Evolutionary conservation across 2,329 filamentous ascomycete genomes (phyloP).

Genomic region (Fusarium domesticum): DNA sequence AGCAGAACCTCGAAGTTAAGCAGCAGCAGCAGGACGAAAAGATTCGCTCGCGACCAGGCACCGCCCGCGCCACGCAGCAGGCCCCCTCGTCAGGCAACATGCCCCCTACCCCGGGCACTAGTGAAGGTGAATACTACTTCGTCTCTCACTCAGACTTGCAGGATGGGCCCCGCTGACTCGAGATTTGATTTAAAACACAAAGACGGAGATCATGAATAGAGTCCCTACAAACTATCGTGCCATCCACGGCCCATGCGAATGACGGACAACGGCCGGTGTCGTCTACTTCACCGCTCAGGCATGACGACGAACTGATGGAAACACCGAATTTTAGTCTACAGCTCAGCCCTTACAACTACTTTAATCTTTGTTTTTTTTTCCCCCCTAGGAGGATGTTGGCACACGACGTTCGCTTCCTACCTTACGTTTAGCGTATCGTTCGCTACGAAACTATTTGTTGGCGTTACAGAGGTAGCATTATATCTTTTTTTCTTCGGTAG

Average conservation of each 20-base stretch:
- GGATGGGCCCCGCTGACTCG: constrained; percentile 33
- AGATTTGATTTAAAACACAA: constrained; percentile 20
- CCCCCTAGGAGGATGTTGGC: not conserved
- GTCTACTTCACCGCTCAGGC: no score
- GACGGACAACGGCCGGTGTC: no score
- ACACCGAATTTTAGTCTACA: no score
- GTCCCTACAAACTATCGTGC: not conserved
- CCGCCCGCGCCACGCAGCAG: constrained; percentile 49
- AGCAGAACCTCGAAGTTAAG: constrained; percentile 16
- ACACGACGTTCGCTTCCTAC: constrained; percentile 1
- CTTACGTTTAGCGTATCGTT: constrained; percentile 14
- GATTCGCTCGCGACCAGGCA: constrained; percentile 52
- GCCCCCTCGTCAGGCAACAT: constrained; percentile 55
- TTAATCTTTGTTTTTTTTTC: not conserved
- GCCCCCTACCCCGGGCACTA: constrained; percentile 59
- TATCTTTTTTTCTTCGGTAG: constrained; percentile 7
- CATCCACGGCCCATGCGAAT: no score
- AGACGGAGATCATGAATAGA: constrained; percentile 41
- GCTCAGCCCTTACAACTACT: no score
- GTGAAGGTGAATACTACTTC: constrained; percentile 59
- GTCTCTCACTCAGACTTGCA: constrained; percentile 32
- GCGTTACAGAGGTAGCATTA: constrained; percentile 25
- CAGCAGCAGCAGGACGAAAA: constrained; percentile 32
- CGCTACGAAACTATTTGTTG: constrained; percentile 21
- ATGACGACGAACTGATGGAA: no score